Conservation (phyloP, 2,329 filamentous ascomycete species). For the Colletotrichum noveboracense region DNA sequence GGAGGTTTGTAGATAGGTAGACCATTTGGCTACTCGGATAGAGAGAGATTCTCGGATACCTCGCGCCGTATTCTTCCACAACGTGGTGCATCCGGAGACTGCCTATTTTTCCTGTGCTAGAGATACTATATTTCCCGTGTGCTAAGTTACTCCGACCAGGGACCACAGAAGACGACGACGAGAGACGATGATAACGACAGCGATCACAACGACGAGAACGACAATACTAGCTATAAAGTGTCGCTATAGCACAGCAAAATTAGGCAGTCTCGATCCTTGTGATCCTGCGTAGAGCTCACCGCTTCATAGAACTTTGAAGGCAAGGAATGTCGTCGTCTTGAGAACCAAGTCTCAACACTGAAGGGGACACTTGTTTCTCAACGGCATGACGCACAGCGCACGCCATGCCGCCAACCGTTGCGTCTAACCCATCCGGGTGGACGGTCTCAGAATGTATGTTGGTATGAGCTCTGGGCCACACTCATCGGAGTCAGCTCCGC, state of each 20-base stretch:
- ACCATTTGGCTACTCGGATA: conserved; percentile 7
- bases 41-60: conserved; percentile 5
- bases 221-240: no score
- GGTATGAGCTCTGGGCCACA: background rate
- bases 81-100: no score
- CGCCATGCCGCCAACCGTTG: background rate
- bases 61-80: background rate
- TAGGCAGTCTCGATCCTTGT: background rate
- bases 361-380: background rate
- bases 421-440: background rate
- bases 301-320: background rate
- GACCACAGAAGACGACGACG: no score
- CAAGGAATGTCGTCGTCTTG: background rate
- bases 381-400: background rate
- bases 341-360: background rate
- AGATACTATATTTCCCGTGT: no score
- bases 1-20: conserved; percentile 2
- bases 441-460: background rate
- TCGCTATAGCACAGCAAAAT: no score
- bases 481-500: background rate
- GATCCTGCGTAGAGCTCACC: background rate
- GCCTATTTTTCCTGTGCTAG: no score
- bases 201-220: no score
- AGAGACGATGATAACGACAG: no score
- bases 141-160: no score